A percentile compares a stretch with the other conserved stretches of the same genome.
Conservation (phyloP, 345 rosid genomes). For the Moringa oleifera region DNA sequence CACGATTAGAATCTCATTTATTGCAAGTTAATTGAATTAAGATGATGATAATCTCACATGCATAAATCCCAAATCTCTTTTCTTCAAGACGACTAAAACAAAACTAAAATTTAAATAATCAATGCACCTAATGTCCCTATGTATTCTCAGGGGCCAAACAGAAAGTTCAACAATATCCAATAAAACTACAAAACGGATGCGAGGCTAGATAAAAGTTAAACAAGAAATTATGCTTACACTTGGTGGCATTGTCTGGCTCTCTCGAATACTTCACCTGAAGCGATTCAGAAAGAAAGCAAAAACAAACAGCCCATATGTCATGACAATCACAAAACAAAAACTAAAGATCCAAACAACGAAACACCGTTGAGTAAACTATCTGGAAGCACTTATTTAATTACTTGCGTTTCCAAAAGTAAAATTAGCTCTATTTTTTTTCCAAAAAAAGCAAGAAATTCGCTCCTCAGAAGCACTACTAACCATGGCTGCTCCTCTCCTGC, state of each 20-base stretch:
- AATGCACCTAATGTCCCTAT: no score
- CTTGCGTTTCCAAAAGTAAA: not conserved
- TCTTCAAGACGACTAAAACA: not conserved
- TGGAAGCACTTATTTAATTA: not conserved
- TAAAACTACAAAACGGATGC: not conserved
- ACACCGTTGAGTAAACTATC: not conserved
- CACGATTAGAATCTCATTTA: no score
- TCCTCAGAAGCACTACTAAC: constrained; percentile 6
- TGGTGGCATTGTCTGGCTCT: constrained; percentile 74
- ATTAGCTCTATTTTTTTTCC: not conserved
- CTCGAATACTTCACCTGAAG: constrained; percentile 67
- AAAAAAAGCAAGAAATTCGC: not conserved
- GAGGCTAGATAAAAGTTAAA: not conserved
- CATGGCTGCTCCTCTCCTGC: constrained; percentile 17
- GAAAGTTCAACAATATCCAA: not conserved
- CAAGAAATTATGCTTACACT: constrained; percentile 36
- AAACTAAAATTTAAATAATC: not conserved
- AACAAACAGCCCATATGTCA: no score
- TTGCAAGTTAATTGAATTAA: no score
- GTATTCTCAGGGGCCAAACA: no score
- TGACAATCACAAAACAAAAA: constrained; percentile 1
- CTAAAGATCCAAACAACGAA: not conserved
- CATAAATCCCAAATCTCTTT: no score
- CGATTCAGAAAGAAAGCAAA: no score
- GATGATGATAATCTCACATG: no score